phyloP scores from a whole-genome alignment of 2,329 filamentous ascomycete genomes.

The Graphilbum fragrans region DNA sequence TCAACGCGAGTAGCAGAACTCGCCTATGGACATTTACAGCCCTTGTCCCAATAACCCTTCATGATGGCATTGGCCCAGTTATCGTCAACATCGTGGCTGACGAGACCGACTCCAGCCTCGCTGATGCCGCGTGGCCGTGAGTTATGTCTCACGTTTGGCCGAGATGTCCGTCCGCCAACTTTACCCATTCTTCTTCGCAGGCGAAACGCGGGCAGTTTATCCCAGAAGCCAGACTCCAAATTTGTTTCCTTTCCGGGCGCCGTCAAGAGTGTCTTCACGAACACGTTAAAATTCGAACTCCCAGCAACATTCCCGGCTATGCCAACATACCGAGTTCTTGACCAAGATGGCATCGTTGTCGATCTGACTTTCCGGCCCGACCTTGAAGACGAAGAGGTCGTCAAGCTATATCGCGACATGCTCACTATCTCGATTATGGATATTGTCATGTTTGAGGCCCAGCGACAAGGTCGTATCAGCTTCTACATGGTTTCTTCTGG shows the following conservation, averaged over 20 bases:
- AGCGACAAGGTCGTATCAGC: conserved; percentile 82
- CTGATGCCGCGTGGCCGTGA: no score
- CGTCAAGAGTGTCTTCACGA: conserved; percentile 85
- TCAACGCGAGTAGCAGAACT: no score
- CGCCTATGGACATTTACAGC: no score
- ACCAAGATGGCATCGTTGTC: conserved; percentile 75
- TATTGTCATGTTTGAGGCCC: conserved; percentile 94
- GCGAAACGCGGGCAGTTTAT: conserved; percentile 32
- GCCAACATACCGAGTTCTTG: conserved; percentile 82
- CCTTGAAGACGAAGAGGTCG: conserved; percentile 49
- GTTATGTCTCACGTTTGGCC: no score
- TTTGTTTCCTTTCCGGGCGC: conserved; percentile 80
- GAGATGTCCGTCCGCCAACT: conserved; percentile 1
- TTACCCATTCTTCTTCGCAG: neutral
- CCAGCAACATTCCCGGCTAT: conserved; percentile 64
- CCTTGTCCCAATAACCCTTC: no score
- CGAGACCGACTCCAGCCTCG: no score
- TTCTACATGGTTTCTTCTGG: conserved; percentile 98
- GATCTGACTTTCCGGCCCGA: conserved; percentile 60
- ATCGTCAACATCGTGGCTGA: no score
- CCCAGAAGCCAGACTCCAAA: conserved; percentile 42
- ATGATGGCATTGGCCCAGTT: no score
- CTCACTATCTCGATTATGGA: conserved; percentile 74
- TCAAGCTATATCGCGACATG: conserved; percentile 55
- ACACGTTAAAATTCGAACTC: conserved; percentile 61